Percentiles rank a stretch among this genome's conserved stretches.
Conservation (phyloP, 768 basidiomycete genomes). For the Pleurotus pulmonarius region DNA sequence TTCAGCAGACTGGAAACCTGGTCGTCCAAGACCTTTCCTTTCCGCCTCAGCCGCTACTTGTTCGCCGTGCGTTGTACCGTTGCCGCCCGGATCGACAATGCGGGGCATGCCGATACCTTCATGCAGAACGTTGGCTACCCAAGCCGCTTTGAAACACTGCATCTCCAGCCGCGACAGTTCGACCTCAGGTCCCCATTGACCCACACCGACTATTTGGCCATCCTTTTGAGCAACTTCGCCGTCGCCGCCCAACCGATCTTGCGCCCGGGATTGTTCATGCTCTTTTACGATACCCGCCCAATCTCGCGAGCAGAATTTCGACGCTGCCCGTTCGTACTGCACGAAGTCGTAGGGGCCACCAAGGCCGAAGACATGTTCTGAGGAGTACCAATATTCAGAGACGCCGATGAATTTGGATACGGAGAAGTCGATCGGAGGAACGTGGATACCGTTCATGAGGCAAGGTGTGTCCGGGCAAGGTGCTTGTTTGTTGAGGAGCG, state of each 20-base stretch:
- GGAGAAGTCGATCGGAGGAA: slow-evolving; percentile 91
- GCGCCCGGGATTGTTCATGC: slow-evolving; percentile 52
- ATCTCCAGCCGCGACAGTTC: slow-evolving; percentile 86
- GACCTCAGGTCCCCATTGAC: slow-evolving; percentile 69
- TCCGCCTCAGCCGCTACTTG: slow-evolving; percentile 74
- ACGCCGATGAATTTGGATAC: slow-evolving; percentile 95
- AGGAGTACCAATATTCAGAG: slow-evolving; percentile 99
- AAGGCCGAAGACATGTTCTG: slow-evolving; percentile 92
- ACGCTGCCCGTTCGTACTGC: slow-evolving; percentile 91
- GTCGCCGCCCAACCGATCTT: slow-evolving; percentile 53
- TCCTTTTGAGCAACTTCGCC: slow-evolving; percentile 56
- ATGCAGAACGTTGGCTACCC: slow-evolving; percentile 94
- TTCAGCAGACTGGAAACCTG: slow-evolving; percentile 91
- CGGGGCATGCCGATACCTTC: slow-evolving; percentile 95
- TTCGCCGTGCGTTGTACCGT: slow-evolving; percentile 62
- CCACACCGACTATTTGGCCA: slow-evolving; percentile 59
- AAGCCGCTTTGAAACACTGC: slow-evolving; percentile 99
- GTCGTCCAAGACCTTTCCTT: slow-evolving; percentile 76
- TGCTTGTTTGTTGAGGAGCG: slow-evolving; percentile 79
- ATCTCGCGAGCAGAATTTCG: slow-evolving; percentile 73
- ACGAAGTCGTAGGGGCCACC: slow-evolving; percentile 96
- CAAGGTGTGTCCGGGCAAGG: slow-evolving; percentile 86
- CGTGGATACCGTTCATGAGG: slow-evolving; percentile 91
- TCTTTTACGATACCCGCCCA: slow-evolving; percentile 76
- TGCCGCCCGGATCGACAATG: slow-evolving; percentile 82